Percentiles rank a stretch among this genome's conserved stretches.
Evolutionary conservation across 108 stramenopile species (phyloP).

Genomic region (Nannochloropsis salina): DNA sequence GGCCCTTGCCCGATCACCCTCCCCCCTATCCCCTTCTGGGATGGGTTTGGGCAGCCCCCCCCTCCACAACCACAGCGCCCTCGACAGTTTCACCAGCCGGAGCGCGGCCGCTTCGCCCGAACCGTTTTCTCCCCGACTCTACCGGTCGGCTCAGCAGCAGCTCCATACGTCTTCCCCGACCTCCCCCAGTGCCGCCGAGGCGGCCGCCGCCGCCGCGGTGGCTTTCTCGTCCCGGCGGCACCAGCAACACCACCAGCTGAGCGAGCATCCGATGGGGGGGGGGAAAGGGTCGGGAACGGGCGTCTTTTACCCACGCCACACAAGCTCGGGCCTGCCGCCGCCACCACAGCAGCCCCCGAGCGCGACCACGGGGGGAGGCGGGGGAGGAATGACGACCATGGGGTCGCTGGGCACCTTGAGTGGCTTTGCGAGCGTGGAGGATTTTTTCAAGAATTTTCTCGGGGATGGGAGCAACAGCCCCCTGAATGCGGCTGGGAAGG

Average conservation of each 20-base stretch:
- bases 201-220: neutral
- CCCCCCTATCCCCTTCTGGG: constrained; percentile 42
- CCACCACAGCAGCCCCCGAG: neutral
- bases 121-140: neutral
- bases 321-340: neutral
- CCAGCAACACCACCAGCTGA: neutral
- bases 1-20: constrained; percentile 23
- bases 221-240: neutral
- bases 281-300: neutral
- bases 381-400: neutral
- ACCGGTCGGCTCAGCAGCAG: neutral
- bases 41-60: too few species aligned
- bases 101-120: constrained; percentile 49
- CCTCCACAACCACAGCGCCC: constrained; percentile 28
- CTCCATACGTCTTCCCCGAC: neutral
- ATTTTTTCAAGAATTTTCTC: constrained; percentile 27
- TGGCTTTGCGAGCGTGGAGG: constrained; percentile 67
- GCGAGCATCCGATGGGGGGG: neutral
- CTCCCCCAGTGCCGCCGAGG: neutral
- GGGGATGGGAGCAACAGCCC: neutral
- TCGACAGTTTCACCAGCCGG: constrained; percentile 42
- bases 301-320: neutral
- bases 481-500: neutral
- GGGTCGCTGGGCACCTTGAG: neutral
- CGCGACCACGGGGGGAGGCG: neutral